Conservation (phyloP, 805 yeast genomes). For the Kodamaea kaohsiungensis region DNA sequence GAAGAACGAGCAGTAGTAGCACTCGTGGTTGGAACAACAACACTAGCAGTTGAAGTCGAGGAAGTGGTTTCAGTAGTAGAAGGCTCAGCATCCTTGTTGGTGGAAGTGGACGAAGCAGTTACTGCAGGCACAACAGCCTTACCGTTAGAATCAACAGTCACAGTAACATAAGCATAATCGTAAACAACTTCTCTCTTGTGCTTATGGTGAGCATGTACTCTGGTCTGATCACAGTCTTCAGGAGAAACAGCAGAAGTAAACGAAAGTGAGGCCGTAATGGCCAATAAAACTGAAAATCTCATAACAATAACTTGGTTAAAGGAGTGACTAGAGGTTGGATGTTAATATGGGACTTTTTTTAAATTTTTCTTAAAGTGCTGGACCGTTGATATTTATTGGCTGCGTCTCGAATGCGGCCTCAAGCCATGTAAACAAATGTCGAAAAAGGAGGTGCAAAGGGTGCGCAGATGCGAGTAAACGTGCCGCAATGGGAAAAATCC, state of each 20-base stretch:
- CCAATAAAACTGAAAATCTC: constrained; percentile 18
- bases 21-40: background rate
- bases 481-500: background rate
- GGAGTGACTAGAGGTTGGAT: constrained; percentile 20
- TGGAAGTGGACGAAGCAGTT: constrained; percentile 16
- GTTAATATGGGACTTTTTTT: background rate
- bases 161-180: constrained; percentile 47
- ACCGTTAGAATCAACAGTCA: constrained; percentile 46
- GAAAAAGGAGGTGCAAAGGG: constrained; percentile 1
- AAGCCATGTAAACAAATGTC: constrained; percentile 1
- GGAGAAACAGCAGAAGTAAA: constrained; percentile 24
- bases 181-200: constrained; percentile 61
- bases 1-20: background rate
- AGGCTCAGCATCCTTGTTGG: background rate
- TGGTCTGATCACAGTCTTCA: constrained; percentile 44
- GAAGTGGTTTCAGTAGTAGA: constrained; percentile 9
- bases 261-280: constrained; percentile 19
- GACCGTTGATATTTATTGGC: constrained; percentile 1
- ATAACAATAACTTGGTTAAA: constrained; percentile 11
- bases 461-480: background rate
- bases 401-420: background rate
- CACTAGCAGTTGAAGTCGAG: constrained; percentile 11
- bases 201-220: constrained; percentile 59
- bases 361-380: background rate
- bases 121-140: constrained; percentile 31